phyloP scores from a whole-genome alignment of 768 basidiomycete genomes.

The Hirschioporus abietinus region DNA sequence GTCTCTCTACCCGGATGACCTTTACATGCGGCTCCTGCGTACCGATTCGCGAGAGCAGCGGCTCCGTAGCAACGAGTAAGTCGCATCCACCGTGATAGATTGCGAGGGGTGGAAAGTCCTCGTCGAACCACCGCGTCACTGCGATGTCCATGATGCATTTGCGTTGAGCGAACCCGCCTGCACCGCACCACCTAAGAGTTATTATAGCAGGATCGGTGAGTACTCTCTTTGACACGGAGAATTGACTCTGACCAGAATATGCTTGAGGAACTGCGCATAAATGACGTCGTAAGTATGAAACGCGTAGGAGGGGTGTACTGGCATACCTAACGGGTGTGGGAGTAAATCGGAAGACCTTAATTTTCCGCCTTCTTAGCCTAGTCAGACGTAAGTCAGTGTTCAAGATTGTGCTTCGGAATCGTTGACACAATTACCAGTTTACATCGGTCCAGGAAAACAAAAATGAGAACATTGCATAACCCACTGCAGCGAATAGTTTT shows the following conservation, averaged over 20 bases:
- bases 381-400: not conserved
- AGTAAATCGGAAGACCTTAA: conserved; percentile 47
- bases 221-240: not conserved
- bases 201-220: not conserved
- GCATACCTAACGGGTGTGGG: conserved; percentile 40
- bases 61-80: conserved; percentile 37
- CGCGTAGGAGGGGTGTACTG: conserved; percentile 25
- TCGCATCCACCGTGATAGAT: conserved; percentile 38
- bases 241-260: conserved; percentile 10
- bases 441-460: conserved; percentile 43
- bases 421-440: conserved; percentile 37
- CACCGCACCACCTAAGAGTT: conserved; percentile 33
- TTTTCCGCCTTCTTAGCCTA: conserved; percentile 37
- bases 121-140: conserved; percentile 34
- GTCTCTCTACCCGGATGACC: conserved; percentile 34
- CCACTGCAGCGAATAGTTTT: conserved; percentile 33
- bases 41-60: conserved; percentile 35
- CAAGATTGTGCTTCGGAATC: conserved; percentile 28
- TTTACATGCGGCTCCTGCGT: conserved; percentile 35
- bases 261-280: conserved; percentile 10
- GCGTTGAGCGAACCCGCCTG: conserved; percentile 36
- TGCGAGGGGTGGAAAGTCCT: conserved; percentile 38
- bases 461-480: conserved; percentile 44
- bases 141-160: conserved; percentile 30
- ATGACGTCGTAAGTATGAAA: not conserved